These are phyloP conservation scores for Aspergillus chevalieri DNA, from an alignment of 2,329 filamentous ascomycete species.

Conservation along the genomic window DNA sequence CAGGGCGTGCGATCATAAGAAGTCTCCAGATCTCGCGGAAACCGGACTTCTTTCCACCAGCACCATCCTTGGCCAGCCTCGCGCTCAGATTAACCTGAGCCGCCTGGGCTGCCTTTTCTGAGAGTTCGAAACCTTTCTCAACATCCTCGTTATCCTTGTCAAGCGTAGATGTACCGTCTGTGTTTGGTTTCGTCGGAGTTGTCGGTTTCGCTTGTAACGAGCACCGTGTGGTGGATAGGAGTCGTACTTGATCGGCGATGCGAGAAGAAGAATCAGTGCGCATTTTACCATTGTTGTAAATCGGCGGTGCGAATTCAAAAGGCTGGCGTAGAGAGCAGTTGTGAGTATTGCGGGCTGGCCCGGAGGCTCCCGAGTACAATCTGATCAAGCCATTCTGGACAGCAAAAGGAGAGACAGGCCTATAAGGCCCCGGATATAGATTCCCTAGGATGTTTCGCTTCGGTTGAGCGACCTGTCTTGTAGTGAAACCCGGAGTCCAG, in stretches of 20 bases:
- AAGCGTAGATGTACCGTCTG: conserved; percentile 28
- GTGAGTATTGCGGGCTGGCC: conserved; percentile 14
- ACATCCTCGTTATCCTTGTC: conserved; percentile 48
- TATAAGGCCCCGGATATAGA: conserved; percentile 10
- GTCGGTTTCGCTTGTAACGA: conserved; percentile 21
- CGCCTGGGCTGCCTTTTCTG: conserved; percentile 78
- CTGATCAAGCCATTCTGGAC: conserved; percentile 10
- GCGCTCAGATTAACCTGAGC: conserved; percentile 86
- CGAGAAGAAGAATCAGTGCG: conserved; percentile 9
- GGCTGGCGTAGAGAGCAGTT: conserved; percentile 11
- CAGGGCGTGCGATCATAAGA: conserved; percentile 81
- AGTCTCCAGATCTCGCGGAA: conserved; percentile 75
- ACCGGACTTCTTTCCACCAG: conserved; percentile 51
- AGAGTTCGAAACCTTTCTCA: conserved; percentile 60
- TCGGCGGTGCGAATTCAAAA: conserved; percentile 8
- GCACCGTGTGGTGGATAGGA: conserved; percentile 21
- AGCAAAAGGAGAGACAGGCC: conserved; percentile 1
- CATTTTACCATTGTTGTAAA: conserved; percentile 10
- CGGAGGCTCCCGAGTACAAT: conserved; percentile 19
- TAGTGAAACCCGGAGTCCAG: conserved; percentile 25
- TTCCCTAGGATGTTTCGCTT: conserved; percentile 13
- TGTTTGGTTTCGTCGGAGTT: conserved; percentile 12
- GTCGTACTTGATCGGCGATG: conserved; percentile 19
- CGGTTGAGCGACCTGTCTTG: conserved; percentile 19
- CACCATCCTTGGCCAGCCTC: conserved; percentile 75